Evolutionary conservation across 208 protist genomes (phyloP).

Genomic region (Trypanosoma mega): DNA sequence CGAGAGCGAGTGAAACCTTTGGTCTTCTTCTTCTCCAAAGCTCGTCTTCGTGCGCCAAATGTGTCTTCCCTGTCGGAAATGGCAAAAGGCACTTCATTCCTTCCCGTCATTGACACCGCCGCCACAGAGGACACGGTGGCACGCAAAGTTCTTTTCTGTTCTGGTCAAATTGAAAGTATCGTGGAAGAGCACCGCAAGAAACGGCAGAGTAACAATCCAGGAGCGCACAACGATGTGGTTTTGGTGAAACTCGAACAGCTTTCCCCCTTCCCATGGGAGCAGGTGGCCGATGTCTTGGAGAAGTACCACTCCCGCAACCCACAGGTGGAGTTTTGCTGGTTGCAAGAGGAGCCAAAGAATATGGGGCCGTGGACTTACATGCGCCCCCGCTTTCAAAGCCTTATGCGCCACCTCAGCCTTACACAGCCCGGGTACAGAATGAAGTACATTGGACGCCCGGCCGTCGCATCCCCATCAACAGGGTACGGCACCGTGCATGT

Average conservation of each 20-base stretch:
- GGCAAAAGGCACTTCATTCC: conserved; percentile 66
- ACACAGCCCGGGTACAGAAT: conserved; percentile 37
- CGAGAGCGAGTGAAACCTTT: conserved; percentile 98
- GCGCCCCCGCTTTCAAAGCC: conserved; percentile 73
- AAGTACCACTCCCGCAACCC: conserved; percentile 84
- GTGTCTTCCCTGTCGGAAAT: conserved; percentile 82
- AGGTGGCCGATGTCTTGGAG: conserved; percentile 83
- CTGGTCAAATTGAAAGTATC: conserved; percentile 98
- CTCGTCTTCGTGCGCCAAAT: conserved; percentile 89
- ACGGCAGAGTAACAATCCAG: conserved; percentile 43
- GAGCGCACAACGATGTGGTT: conserved; percentile 83
- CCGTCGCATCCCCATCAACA: conserved; percentile 87
- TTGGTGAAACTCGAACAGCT: conserved; percentile 96
- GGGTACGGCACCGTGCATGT: conserved; percentile 89
- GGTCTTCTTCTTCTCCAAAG: conserved; percentile 94
- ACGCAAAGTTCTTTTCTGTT: conserved; percentile 95
- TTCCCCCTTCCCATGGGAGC: conserved; percentile 97
- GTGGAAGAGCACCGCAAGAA: conserved; percentile 75
- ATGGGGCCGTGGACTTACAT: conserved; percentile 95
- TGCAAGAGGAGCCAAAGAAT: conserved; percentile 98
- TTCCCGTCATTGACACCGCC: conserved; percentile 68
- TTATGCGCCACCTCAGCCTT: conserved; percentile 63
- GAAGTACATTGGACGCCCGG: conserved; percentile 67
- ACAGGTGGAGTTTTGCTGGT: conserved; percentile 93
- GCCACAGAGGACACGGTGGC: conserved; percentile 50